Evolutionary conservation across 2,329 filamentous ascomycete species (phyloP).

Genomic region (Colletotrichum cereale): DNA sequence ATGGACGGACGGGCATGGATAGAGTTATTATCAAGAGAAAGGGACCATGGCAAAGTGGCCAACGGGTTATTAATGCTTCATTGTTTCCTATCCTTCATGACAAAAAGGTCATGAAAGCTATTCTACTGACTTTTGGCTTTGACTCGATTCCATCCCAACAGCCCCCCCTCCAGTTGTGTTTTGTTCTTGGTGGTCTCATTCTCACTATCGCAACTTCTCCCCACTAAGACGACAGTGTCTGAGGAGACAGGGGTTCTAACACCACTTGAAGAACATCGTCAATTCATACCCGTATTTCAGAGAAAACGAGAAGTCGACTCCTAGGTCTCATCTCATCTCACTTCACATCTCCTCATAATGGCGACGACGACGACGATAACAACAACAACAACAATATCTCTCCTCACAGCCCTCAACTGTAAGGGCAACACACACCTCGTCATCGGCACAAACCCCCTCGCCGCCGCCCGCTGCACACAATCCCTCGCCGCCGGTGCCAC

Average conservation of each 20-base stretch:
- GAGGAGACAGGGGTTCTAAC: constrained; percentile 25
- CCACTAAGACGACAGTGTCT: constrained; percentile 2
- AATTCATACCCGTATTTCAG: not conserved
- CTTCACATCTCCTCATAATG: constrained; percentile 14
- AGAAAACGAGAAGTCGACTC: not conserved
- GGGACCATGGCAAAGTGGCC: constrained; percentile 1
- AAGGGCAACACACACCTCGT: constrained; percentile 83
- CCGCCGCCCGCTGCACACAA: constrained; percentile 84
- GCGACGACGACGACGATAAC: not conserved
- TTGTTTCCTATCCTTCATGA: not conserved
- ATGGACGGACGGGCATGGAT: not conserved
- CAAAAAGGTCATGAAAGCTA: not conserved
- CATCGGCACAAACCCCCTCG: constrained; percentile 87
- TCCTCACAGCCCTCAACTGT: constrained; percentile 81
- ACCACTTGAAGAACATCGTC: constrained; percentile 12
- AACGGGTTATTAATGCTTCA: constrained; percentile 4
- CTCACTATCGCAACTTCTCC: constrained; percentile 1
- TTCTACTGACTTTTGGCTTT: not conserved
- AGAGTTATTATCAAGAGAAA: not conserved
- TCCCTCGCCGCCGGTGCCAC: constrained; percentile 85
- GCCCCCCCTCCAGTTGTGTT: not conserved
- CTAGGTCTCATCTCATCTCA: constrained; percentile 4
- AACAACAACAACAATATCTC: constrained; percentile 53
- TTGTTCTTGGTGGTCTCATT: not conserved
- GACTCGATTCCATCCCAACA: not conserved